Base-by-base conservation (phyloP, 2,329 filamentous ascomycete species). In the Nannizziopsis barbatae region DNA sequence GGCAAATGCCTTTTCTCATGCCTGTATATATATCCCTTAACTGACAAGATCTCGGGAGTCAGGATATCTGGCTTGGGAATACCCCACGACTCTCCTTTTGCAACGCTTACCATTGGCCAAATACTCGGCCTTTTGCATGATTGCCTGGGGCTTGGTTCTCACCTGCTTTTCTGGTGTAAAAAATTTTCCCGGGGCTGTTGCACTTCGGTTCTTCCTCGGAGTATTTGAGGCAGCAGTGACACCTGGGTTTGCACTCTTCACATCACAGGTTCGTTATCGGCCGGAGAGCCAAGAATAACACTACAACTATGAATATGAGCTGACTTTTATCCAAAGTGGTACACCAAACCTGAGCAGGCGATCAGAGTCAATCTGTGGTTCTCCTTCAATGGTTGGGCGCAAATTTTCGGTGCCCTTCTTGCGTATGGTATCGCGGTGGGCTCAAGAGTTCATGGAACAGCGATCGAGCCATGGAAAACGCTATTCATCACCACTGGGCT, bases 151-250 rank as follows among this genome's bases (percentile, higher is more conserved):
- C 2, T 57, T 65, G 5, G 68, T 75, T 50, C 66, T 85, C 1
- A 69, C 73, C 47, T 80, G 78, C 58, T 81, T 83, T 58, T 80
- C 81, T 0, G 79, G 75, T 0, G 76, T 78, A 0, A 67, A 71
- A 30, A 76, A 76, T 59, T 85, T 78, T 56, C 66, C 70, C 0
- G 76, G 80, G 1, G 76, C 79, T 0, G 72, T 84, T 17, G 78
- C 77, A 0, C 74, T 84, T 31, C 75, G 83, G 0, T 80, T 84
- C 60, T 77, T 85, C 55, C 71, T 84, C 0, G 83, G 83, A 22
- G 70, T 82, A 0, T 83, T 82, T 48, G 83, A 86, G 60, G 71
- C 79, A 0, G 78, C 80, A 0, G 79, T 85, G 1, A 83, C 79
- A 0, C 82, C 82, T 0, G 80, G 80, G 0, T 84, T 84, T 55